Percentiles rank a stretch among this genome's conserved stretches.
These are phyloP conservation scores for Balakata baccata DNA, from an alignment of 345 rosid species.

Conservation along the genomic window DNA sequence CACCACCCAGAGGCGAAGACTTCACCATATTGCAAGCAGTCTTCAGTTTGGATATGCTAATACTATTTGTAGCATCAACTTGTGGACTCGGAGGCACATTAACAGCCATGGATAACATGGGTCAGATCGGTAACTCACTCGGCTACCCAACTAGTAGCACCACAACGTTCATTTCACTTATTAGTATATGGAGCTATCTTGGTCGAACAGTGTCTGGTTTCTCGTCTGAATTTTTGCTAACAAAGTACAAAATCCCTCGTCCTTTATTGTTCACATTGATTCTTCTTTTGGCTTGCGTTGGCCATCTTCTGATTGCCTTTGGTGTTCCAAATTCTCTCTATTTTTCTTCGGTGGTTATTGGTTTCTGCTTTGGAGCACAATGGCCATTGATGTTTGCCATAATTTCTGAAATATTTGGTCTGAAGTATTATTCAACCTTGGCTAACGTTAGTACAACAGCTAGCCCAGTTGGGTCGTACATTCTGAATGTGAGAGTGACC, in stretches of 20 bases:
- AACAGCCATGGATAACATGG: slow-evolving; percentile 9
- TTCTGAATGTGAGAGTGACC: slow-evolving; percentile 1
- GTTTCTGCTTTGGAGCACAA: slow-evolving; percentile 16
- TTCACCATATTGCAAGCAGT: slow-evolving; percentile 19
- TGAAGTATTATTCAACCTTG: slow-evolving; percentile 4
- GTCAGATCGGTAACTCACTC: slow-evolving; percentile 10
- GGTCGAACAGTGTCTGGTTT: slow-evolving; percentile 2
- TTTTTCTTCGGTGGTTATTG: slow-evolving; percentile 1
- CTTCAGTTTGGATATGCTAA: slow-evolving; percentile 13
- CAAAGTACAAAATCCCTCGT: slow-evolving; percentile 8
- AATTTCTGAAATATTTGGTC: slow-evolving; percentile 14
- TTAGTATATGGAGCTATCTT: slow-evolving; percentile 12
- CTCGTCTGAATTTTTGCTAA: not conserved
- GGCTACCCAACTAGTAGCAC: not conserved
- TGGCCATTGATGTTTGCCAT: slow-evolving; percentile 13
- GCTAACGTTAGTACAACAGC: not conserved
- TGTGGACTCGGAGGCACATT: slow-evolving; percentile 6
- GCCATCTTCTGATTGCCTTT: slow-evolving; percentile 9
- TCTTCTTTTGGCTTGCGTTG: not conserved
- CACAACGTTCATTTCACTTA: slow-evolving; percentile 5
- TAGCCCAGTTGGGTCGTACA: slow-evolving; percentile 1
- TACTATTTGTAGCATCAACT: slow-evolving; percentile 1
- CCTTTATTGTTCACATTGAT: not conserved
- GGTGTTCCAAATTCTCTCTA: not conserved
- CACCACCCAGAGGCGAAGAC: slow-evolving; percentile 13